A percentile compares a stretch with the other conserved stretches of the same genome.
phyloP scores from a whole-genome alignment of 768 basidiomycete genomes.

The Boletus rubropictus region DNA sequence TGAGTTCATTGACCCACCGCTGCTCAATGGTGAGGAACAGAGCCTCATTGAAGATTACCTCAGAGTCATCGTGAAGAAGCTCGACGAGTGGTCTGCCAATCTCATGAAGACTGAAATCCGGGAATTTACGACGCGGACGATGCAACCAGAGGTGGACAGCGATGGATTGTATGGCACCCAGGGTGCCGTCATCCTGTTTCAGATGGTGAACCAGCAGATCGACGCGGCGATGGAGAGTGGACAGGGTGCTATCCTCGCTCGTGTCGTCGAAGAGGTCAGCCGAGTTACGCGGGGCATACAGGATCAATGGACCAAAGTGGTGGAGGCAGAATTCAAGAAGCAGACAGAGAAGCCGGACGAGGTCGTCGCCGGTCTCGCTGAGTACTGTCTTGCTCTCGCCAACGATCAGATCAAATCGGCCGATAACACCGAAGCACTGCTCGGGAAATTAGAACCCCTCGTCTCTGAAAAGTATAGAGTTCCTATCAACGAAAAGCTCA shows the following conservation, averaged over 20 bases:
- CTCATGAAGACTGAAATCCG: constrained; percentile 86
- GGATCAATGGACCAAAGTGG: constrained; percentile 75
- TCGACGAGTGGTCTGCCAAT: constrained; percentile 95
- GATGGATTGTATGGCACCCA: constrained; percentile 90
- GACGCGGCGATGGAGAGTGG: constrained; percentile 94
- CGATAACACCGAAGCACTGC: constrained; percentile 84
- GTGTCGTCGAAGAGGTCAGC: constrained; percentile 82
- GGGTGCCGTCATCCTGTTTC: constrained; percentile 91
- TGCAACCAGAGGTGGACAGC: constrained; percentile 83
- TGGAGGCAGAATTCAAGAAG: constrained; percentile 84
- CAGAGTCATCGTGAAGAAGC: constrained; percentile 84
- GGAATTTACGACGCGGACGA: constrained; percentile 76
- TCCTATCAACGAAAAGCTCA: constrained; percentile 78
- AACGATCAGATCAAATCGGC: constrained; percentile 98
- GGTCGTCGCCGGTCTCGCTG: constrained; percentile 80
- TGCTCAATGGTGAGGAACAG: constrained; percentile 95
- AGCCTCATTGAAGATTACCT: constrained; percentile 93
- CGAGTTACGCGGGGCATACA: constrained; percentile 88
- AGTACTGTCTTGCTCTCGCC: constrained; percentile 93
- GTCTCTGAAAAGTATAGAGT: constrained; percentile 89
- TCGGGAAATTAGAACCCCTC: constrained; percentile 80
- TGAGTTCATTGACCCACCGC: constrained; percentile 78
- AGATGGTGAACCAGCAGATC: constrained; percentile 96
- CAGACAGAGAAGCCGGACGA: constrained; percentile 87
- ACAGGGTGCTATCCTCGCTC: constrained; percentile 87